Base-by-base conservation (phyloP, 225 moss, liverwort and hornwort genomes). In the Polytrichum commune region DNA sequence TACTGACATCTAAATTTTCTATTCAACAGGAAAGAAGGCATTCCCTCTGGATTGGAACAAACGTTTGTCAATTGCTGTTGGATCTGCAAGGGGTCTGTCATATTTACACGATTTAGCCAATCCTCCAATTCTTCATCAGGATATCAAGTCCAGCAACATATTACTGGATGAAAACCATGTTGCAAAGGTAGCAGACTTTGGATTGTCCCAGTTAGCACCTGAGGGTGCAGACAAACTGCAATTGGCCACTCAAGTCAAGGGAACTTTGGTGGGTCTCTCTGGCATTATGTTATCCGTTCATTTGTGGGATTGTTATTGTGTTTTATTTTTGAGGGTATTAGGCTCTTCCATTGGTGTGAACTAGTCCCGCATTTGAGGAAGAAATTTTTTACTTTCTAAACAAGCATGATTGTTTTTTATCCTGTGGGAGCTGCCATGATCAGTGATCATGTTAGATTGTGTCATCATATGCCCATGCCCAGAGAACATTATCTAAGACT, bases 181-280 rank as follows among this genome's bases (percentile, higher is more conserved):
- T 24, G 95, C 92, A n/a, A 95, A 95, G 82, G 95, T 95, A 68
- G 89, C 95, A 69, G 96, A 96, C 60, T 96, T 96, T 33, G 96
- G 96, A 29, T 83, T 96, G 22, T 93, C 92, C n/a, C 92, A 90
- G 70, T 84, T 87, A 32, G 88, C 95, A 53, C 85, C 90, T 0
- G 87, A 89, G 1, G 95, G 92, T 23, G 85, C 88, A 2, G 88
- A 86, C 71, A 88, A 89, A 56, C 27, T 64, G 1, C 78, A 82
- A 3, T 35, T 71, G 56, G 88, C 89, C 5, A 71, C 77, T 2
- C 85, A 95, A 71, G 90, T 98, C 63, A 98, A 91, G 73, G 98
- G 95, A 72, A 95, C 98, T 29, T 58, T 93, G 90, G 97, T 97
- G 80, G 53, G 86, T 63, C 56, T 67, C 28, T 6, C 53, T 29